These are phyloP conservation scores for Wallacemonas rigidus DNA, from an alignment of 208 protist genomes.

Conservation along the genomic window DNA sequence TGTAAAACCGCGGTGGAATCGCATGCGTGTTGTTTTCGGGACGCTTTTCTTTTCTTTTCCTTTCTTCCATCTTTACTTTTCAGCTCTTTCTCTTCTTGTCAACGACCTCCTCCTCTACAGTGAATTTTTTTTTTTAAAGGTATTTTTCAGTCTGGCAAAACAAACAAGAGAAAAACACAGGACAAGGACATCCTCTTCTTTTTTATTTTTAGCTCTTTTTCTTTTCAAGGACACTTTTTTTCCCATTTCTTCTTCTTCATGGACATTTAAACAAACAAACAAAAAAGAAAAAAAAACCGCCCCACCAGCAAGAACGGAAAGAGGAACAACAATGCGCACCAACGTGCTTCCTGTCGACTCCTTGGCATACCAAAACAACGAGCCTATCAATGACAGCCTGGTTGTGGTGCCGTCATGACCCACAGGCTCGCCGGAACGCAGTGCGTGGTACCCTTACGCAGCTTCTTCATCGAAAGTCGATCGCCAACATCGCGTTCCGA, in stretches of 20 bases:
- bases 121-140: not conserved
- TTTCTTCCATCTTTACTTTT: not conserved
- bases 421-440: no score
- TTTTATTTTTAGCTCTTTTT: not conserved
- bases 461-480: no score
- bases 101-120: not conserved
- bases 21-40: not conserved
- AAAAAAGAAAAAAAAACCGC: not conserved
- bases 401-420: no score
- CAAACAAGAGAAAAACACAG: conserved; percentile 4
- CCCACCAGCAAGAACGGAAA: not conserved
- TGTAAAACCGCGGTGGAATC: not conserved
- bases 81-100: not conserved
- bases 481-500: no score
- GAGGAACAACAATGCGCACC: no score
- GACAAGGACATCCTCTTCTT: conserved; percentile 2
- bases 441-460: no score
- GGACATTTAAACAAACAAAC: not conserved
- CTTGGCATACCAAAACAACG: no score
- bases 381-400: no score
- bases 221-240: conserved; percentile 18
- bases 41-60: conserved; percentile 15
- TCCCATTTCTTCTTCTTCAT: conserved; percentile 5
- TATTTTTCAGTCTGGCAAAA: not conserved
- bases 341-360: no score